Evolutionary conservation across 352 stramenopile species (phyloP), one percentile per base, ranked within the genome.

Genomic region (Phytophthora pseudosyringae): DNA sequence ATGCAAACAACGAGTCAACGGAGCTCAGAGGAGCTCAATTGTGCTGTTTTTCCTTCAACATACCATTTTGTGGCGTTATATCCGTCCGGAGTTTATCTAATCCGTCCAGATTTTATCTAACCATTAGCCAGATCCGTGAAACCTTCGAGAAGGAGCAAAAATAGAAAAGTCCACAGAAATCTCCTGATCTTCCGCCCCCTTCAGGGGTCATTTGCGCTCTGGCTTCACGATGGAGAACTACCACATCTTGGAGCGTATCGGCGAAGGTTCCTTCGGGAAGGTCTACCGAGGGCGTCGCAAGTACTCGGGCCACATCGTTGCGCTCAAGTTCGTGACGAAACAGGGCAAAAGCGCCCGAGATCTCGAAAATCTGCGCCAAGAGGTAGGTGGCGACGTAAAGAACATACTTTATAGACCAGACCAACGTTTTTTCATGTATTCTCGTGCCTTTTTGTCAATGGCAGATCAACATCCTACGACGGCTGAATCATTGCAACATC

Each of bases 261-360:
- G 94, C 36, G 92, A 98, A 75, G 88, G 88, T 7, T 93, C 85
- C 31, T 96, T 96, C 50, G 88, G 86, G 11, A 94, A 93, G 60
- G 88, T 96, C 28, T 96, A 96, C 43, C 80, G 84, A 11, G 86
- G 84, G 1, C 75, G 88, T 7, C 83, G 87, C 67, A 95, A 95
- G 73, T 95, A 88, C 67, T 86, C 87, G 9, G 87, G 87, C 29
- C 90, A 97, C 58, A 91, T 96, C 53, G 91, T 97, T 11, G 93
- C 93, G 59, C 88, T 98, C 44, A 98, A 98, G 72, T 98, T 98
- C 66, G 97, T 98, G 29, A 86, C 84, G 40, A 98, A 98, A 72
- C 88, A 96, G 40, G 90, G 90, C 49, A 98, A 98, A 75, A 97
- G 73, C 41, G 81, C 85, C n/a, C 88, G 85, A 39, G 93, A 98